Percentiles rank a stretch among this genome's conserved stretches.
These are phyloP conservation scores for Orychophragmus violaceus DNA, from an alignment of 345 rosid genomes.

Conservation along the genomic window DNA sequence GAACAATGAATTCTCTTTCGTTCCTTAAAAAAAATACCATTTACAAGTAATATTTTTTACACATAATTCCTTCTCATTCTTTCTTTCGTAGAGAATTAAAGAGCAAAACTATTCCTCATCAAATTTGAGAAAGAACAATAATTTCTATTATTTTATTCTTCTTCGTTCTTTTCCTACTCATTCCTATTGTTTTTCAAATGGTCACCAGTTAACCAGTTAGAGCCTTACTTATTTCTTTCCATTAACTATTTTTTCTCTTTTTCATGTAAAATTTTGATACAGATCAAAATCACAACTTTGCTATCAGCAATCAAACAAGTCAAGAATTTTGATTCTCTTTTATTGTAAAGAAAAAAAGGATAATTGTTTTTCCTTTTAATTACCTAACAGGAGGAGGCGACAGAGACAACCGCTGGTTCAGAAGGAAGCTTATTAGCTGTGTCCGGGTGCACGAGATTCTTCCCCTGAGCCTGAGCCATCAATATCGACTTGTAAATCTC, in stretches of 20 bases:
- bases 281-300: constrained; percentile 7
- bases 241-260: neutral
- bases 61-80: no score
- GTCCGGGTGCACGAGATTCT: constrained; percentile 43
- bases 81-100: no score
- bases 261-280: neutral
- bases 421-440: constrained; percentile 20
- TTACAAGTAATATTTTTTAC: no score
- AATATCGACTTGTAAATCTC: constrained; percentile 68
- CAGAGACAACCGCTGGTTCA: constrained; percentile 19
- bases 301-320: neutral
- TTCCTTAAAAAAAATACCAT: no score
- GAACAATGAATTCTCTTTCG: no score
- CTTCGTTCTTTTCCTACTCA: no score
- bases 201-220: no score
- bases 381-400: neutral
- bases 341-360: neutral
- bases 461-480: constrained; percentile 44
- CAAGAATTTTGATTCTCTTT: neutral
- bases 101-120: no score
- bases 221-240: neutral
- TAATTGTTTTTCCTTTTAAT: neutral
- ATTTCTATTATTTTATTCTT: no score
- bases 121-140: no score
- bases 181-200: no score